Evolutionary conservation across 2,329 filamentous ascomycete species (phyloP).

Genomic region (Magnaporthiopsis incrustans): DNA sequence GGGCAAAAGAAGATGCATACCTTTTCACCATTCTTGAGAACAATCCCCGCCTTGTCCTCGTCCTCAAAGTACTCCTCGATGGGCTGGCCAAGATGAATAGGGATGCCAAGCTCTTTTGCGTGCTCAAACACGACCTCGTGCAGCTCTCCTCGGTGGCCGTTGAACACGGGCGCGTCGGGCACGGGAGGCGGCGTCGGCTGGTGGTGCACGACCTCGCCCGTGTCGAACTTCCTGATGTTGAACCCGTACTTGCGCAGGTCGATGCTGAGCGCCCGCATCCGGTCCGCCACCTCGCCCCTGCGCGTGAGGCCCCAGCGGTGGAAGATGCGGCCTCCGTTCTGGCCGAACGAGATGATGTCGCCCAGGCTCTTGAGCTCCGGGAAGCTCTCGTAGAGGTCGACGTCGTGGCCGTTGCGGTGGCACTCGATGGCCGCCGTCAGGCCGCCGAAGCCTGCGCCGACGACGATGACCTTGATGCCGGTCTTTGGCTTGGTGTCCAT

Average conservation of each 20-base stretch:
- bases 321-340: slow-evolving; percentile 54
- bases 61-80: slow-evolving; percentile 49
- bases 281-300: neutral
- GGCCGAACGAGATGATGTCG: slow-evolving; percentile 55
- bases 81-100: slow-evolving; percentile 43
- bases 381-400: slow-evolving; percentile 51
- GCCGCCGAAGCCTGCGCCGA: slow-evolving; percentile 50
- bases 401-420: slow-evolving; percentile 50
- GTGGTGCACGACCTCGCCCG: slow-evolving; percentile 51
- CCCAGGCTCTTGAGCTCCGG: slow-evolving; percentile 49
- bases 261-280: slow-evolving; percentile 36
- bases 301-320: slow-evolving; percentile 38
- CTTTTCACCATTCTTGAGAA: slow-evolving; percentile 11
- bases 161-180: slow-evolving; percentile 45
- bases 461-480: slow-evolving; percentile 45
- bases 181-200: slow-evolving; percentile 37
- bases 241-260: slow-evolving; percentile 46
- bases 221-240: slow-evolving; percentile 53
- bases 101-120: slow-evolving; percentile 45
- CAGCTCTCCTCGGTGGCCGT: slow-evolving; percentile 53
- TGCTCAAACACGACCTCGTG: slow-evolving; percentile 52
- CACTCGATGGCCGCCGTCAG: slow-evolving; percentile 57
- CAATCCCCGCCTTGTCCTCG: slow-evolving; percentile 34
- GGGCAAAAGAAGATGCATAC: neutral
- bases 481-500: slow-evolving; percentile 22